A percentile compares a stretch with the other conserved stretches of the same genome.
Evolutionary conservation across 352 stramenopile genomes (phyloP).

Genomic region (Pythium plurisporium): DNA sequence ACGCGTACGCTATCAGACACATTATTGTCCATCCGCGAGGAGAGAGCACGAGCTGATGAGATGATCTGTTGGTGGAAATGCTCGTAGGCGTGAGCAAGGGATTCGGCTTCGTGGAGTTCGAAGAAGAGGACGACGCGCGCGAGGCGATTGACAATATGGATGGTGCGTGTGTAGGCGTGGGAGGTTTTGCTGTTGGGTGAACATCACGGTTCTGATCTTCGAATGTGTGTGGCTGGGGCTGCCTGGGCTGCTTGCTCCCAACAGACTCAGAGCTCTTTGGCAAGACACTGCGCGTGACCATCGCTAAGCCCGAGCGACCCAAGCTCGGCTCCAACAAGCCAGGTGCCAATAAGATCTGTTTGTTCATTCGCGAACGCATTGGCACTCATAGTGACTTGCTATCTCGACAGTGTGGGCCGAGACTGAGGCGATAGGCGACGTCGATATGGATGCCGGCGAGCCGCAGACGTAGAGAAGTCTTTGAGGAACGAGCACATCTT

Average conservation of each 20-base stretch:
- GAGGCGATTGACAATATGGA: conserved; percentile 97
- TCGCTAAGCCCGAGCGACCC: conserved; percentile 82
- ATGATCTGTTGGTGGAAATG: neutral
- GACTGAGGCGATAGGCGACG: conserved; percentile 20
- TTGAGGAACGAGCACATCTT: too few species aligned
- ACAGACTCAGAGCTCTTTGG: conserved; percentile 91
- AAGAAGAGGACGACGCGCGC: conserved; percentile 81
- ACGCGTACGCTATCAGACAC: conserved; percentile 43
- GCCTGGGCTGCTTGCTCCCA: neutral
- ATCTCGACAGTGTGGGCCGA: conserved; percentile 77
- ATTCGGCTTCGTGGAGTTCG: conserved; percentile 94
- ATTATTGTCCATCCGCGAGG: neutral
- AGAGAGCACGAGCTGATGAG: neutral
- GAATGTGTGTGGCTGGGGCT: neutral
- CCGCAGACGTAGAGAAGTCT: conserved; percentile 12
- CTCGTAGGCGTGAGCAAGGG: conserved; percentile 74
- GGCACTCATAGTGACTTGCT: too few species aligned
- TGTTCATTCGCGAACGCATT: too few species aligned
- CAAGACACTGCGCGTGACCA: conserved; percentile 87
- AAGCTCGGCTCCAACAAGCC: conserved; percentile 75
- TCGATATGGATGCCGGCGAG: conserved; percentile 15
- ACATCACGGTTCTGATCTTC: neutral
- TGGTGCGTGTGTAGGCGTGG: conserved; percentile 30
- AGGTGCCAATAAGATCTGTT: conserved; percentile 30
- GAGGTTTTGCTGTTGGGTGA: neutral